Evolutionary conservation across 2,329 filamentous ascomycete species (phyloP).

Genomic region (Pseudonectria foliicola): DNA sequence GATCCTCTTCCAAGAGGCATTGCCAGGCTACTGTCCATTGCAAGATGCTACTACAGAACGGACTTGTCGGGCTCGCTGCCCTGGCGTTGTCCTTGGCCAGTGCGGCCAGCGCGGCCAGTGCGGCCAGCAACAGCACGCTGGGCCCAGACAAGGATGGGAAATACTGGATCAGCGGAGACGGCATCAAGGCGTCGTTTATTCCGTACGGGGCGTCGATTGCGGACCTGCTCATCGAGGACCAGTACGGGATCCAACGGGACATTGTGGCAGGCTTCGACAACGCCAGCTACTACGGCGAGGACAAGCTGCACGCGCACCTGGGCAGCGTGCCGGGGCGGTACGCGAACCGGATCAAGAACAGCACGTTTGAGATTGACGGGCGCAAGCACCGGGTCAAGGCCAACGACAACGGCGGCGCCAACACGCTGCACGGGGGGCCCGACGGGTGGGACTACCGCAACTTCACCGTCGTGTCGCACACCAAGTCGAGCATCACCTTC

Average conservation of each 20-base stretch:
- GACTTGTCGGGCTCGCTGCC: constrained; percentile 8
- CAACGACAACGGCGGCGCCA: constrained; percentile 56
- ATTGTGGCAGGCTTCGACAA: constrained; percentile 72
- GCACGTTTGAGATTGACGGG: constrained; percentile 62
- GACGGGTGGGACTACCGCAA: constrained; percentile 73
- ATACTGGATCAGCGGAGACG: constrained; percentile 62
- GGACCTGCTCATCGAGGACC: constrained; percentile 64
- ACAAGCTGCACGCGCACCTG: constrained; percentile 62
- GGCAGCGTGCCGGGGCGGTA: constrained; percentile 70
- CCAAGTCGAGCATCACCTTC: constrained; percentile 63
- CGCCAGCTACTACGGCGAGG: constrained; percentile 59
- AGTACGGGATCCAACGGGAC: constrained; percentile 60
- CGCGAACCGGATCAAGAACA: constrained; percentile 76
- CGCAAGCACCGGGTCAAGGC: constrained; percentile 49
- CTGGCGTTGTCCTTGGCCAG: constrained; percentile 9
- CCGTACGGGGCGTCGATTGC: constrained; percentile 68
- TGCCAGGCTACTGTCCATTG: no score
- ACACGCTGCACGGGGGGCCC: constrained; percentile 63
- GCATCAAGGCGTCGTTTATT: constrained; percentile 63
- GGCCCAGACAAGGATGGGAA: constrained; percentile 55
- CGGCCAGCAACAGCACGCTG: constrained; percentile 8
- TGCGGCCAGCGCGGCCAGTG: constrained; percentile 4
- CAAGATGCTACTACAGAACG: not conserved
- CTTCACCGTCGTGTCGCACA: constrained; percentile 67
- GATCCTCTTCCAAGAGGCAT: no score